These are phyloP conservation scores for Alternaria sp. DNA, from an alignment of 2,329 filamentous ascomycete genomes.

Conservation along the genomic window DNA sequence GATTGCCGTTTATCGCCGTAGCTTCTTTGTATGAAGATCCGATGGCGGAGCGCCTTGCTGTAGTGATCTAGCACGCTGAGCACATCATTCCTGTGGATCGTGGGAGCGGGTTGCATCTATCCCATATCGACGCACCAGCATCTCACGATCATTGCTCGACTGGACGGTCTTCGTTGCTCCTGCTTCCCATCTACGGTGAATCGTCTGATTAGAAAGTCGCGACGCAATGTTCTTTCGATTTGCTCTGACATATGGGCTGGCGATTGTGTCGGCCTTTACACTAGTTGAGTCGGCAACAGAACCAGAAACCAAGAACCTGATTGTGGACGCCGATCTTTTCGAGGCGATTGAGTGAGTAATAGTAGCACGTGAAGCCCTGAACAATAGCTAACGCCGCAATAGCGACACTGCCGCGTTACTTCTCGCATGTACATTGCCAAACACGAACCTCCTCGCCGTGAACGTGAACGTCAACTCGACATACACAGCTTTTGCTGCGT, in stretches of 20 bases:
- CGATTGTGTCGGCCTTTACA: background rate
- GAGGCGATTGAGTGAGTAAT: conserved; percentile 10
- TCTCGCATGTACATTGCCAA: conserved; percentile 12
- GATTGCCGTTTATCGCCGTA: background rate
- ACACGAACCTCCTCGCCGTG: conserved; percentile 14
- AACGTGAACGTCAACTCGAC: conserved; percentile 19
- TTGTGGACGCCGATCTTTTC: conserved; percentile 15
- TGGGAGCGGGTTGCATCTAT: background rate
- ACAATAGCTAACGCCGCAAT: background rate
- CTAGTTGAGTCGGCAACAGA: background rate
- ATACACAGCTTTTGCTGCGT: conserved; percentile 53
- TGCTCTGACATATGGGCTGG: background rate
- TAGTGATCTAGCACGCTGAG: background rate
- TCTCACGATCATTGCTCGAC: background rate
- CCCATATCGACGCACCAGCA: background rate
- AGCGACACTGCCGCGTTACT: conserved; percentile 13
- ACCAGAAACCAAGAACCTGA: background rate
- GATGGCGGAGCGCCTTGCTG: background rate
- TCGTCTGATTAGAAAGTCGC: background rate
- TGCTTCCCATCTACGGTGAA: background rate
- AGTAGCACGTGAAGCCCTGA: background rate
- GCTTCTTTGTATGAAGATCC: background rate
- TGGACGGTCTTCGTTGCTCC: background rate
- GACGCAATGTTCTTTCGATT: background rate
- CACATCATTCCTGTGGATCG: background rate